These are phyloP conservation scores for Scleroderma citrinum DNA, from an alignment of 768 basidiomycete species.

Conservation along the genomic window DNA sequence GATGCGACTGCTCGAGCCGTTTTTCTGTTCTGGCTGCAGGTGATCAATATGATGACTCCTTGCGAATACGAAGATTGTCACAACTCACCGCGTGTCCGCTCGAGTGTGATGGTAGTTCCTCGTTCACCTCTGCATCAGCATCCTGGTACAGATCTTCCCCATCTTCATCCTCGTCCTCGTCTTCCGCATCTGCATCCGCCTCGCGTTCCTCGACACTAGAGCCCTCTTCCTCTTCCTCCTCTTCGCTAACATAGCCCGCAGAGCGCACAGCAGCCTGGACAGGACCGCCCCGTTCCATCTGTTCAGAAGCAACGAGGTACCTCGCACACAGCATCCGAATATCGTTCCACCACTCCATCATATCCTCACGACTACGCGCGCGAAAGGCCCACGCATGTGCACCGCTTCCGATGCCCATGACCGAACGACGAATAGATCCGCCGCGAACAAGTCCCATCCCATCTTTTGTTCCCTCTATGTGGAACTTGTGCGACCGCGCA, in stretches of 20 bases:
- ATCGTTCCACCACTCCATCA: constrained; percentile 99
- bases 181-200: constrained; percentile 37
- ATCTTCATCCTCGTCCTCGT: constrained; percentile 42
- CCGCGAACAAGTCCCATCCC: constrained; percentile 44
- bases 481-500: constrained; percentile 89
- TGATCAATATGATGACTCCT: not conserved
- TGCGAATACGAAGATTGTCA: not conserved
- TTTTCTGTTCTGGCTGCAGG: constrained; percentile 43
- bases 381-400: constrained; percentile 87
- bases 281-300: constrained; percentile 87
- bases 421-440: constrained; percentile 50
- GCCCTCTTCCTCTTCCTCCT: constrained; percentile 58
- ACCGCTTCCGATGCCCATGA: constrained; percentile 31
- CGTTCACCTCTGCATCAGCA: constrained; percentile 35
- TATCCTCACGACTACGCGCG: constrained; percentile 83
- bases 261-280: constrained; percentile 88
- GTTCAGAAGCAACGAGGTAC: constrained; percentile 91
- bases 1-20: constrained; percentile 9
- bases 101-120: constrained; percentile 57
- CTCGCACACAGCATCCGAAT: constrained; percentile 87
- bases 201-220: constrained; percentile 36
- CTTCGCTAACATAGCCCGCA: constrained; percentile 84
- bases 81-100: constrained; percentile 61
- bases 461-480: constrained; percentile 88
- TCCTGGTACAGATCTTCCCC: constrained; percentile 42